Evolutionary conservation across 371 early-diverging fungal species (phyloP).

Genomic region (Mortierella sp.): DNA sequence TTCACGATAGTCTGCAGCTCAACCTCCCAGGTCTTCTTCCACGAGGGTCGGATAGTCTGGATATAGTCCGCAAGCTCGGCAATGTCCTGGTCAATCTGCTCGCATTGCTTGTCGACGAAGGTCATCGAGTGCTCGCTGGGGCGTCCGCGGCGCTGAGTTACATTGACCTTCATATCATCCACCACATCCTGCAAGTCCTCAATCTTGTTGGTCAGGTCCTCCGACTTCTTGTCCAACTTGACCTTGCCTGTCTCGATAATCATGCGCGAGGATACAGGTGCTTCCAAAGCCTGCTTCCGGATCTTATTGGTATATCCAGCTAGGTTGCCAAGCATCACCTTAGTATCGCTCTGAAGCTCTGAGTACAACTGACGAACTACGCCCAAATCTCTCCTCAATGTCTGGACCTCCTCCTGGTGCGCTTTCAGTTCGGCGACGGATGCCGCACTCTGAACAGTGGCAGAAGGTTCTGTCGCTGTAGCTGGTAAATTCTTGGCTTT

Average conservation of each 20-base stretch:
- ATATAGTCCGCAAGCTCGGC: conserved; percentile 67
- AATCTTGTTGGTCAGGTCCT: conserved; percentile 67
- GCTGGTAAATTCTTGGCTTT: conserved; percentile 27
- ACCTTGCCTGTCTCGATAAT: conserved; percentile 74
- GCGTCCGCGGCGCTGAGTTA: conserved; percentile 77
- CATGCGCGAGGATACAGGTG: conserved; percentile 55
- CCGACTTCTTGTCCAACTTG: conserved; percentile 70
- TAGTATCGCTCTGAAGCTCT: conserved; percentile 67
- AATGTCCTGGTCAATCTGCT: conserved; percentile 62
- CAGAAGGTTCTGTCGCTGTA: neutral
- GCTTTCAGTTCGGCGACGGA: conserved; percentile 55
- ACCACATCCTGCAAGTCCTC: conserved; percentile 80
- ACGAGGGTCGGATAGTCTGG: conserved; percentile 69
- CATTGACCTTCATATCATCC: conserved; percentile 83
- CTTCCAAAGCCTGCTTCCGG: conserved; percentile 47
- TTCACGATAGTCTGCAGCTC: conserved; percentile 84
- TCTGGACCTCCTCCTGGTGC: conserved; percentile 62
- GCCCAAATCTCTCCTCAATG: conserved; percentile 68
- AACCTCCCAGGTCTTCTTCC: conserved; percentile 88
- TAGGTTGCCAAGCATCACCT: conserved; percentile 59
- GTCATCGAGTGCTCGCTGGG: conserved; percentile 72
- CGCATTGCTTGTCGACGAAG: conserved; percentile 66
- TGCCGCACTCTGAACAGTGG: conserved; percentile 51
- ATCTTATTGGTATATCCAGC: conserved; percentile 63
- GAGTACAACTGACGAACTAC: conserved; percentile 73